phyloP scores from a whole-genome alignment of 352 stramenopile genomes.

The Aphanomyces euteiches region DNA sequence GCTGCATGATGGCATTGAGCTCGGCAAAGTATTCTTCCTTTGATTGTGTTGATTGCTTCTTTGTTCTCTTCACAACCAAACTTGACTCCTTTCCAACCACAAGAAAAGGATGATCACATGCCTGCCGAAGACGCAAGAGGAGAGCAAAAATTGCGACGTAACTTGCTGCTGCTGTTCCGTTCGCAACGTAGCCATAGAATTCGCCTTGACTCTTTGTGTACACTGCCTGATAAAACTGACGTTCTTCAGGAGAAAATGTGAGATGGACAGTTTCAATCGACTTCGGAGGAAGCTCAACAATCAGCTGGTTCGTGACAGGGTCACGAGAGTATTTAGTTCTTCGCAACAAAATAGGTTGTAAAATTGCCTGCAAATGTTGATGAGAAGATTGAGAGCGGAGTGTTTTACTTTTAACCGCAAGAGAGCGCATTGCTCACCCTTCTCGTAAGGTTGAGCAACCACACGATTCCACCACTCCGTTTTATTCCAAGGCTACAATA shows the following conservation, averaged over 20 bases:
- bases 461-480: slow-evolving; percentile 80
- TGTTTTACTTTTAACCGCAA: slow-evolving; percentile 47
- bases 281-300: slow-evolving; percentile 69
- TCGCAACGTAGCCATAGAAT: slow-evolving; percentile 85
- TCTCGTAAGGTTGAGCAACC: slow-evolving; percentile 71
- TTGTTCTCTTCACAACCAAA: slow-evolving; percentile 4
- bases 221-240: slow-evolving; percentile 82
- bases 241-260: slow-evolving; percentile 68
- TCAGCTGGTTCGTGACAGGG: slow-evolving; percentile 51
- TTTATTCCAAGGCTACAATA: slow-evolving; percentile 73
- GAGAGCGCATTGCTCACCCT: slow-evolving; percentile 60
- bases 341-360: slow-evolving; percentile 74
- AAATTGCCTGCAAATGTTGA: slow-evolving; percentile 32
- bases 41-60: not conserved
- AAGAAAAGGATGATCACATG: slow-evolving; percentile 87
- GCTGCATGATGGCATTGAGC: slow-evolving; percentile 11
- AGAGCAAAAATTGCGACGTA: slow-evolving; percentile 89
- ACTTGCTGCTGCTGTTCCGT: slow-evolving; percentile 62
- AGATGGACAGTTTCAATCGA: slow-evolving; percentile 62
- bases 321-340: slow-evolving; percentile 82
- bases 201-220: slow-evolving; percentile 80
- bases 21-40: slow-evolving; percentile 25
- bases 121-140: slow-evolving; percentile 82
- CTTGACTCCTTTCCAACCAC: slow-evolving; percentile 44
- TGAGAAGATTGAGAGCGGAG: not conserved